A percentile compares a stretch with the other conserved stretches of the same genome.
Evolutionary conservation across 2,329 filamentous ascomycete genomes (phyloP).

Genomic region (Clarireedia sp.): DNA sequence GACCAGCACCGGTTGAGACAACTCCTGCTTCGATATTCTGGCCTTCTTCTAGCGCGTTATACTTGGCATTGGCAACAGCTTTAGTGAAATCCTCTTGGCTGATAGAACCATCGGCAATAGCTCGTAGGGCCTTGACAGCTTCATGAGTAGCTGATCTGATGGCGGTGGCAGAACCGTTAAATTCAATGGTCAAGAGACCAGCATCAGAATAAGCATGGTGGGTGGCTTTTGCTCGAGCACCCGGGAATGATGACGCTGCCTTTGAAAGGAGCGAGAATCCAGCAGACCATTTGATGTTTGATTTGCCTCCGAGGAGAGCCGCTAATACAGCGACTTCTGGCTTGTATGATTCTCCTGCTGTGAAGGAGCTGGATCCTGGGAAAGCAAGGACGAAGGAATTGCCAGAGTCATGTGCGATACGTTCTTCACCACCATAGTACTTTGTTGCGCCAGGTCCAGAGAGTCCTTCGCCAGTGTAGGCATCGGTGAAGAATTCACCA

Average conservation of each 20-base stretch:
- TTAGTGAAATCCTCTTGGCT: constrained; percentile 83
- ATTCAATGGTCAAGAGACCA: constrained; percentile 76
- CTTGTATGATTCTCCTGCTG: constrained; percentile 65
- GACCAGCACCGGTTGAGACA: constrained; percentile 74
- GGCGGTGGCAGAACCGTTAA: constrained; percentile 65
- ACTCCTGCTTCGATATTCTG: constrained; percentile 72
- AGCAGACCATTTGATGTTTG: constrained; percentile 88
- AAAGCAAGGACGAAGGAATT: constrained; percentile 88
- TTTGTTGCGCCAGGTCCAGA: constrained; percentile 58
- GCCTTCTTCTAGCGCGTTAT: constrained; percentile 74
- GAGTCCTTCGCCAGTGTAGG: constrained; percentile 48
- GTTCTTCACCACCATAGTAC: constrained; percentile 94
- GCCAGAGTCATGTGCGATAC: constrained; percentile 65
- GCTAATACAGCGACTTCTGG: constrained; percentile 83
- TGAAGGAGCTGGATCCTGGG: constrained; percentile 75
- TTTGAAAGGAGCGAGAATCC: constrained; percentile 89
- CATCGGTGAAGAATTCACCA: constrained; percentile 78
- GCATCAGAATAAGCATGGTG: constrained; percentile 89
- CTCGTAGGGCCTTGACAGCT: constrained; percentile 75
- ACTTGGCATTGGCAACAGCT: constrained; percentile 88
- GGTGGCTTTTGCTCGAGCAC: constrained; percentile 62
- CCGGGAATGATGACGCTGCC: constrained; percentile 58
- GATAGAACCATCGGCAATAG: constrained; percentile 66
- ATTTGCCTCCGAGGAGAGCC: constrained; percentile 81
- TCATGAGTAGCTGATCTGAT: constrained; percentile 68